Percentiles rank a stretch among this genome's conserved stretches.
These are phyloP conservation scores for Chlamydomonas sp. DNA, from an alignment of 139 green algal species.

Conservation along the genomic window DNA sequence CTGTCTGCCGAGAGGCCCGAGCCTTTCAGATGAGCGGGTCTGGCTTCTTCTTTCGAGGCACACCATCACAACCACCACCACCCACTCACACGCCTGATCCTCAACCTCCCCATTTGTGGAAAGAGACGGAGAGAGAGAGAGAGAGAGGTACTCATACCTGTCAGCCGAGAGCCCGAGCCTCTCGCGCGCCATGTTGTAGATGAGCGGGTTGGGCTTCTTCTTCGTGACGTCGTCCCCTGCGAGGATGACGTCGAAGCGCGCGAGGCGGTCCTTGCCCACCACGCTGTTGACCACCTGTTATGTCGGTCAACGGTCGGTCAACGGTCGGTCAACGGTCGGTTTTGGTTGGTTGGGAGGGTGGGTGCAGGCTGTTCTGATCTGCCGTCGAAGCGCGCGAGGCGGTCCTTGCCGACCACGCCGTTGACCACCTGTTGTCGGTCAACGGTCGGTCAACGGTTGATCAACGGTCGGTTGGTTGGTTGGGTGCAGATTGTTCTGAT, in stretches of 20 bases:
- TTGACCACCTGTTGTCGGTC: slow-evolving; percentile 37
- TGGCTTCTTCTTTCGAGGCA: too few relatives aligned
- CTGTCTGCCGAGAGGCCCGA: too few relatives aligned
- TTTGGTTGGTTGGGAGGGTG: neutral
- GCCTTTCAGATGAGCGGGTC: too few relatives aligned
- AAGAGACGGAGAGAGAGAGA: too few relatives aligned
- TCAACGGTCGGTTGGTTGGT: too few relatives aligned
- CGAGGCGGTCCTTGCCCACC: slow-evolving; percentile 54
- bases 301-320: too few relatives aligned
- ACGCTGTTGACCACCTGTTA: slow-evolving; percentile 41
- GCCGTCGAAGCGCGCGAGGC: slow-evolving; percentile 56
- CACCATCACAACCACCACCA: too few relatives aligned
- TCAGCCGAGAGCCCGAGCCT: slow-evolving; percentile 22
- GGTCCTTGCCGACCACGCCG: slow-evolving; percentile 54
- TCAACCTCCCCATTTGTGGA: too few relatives aligned
- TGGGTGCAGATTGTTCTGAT: neutral
- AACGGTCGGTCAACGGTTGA: too few relatives aligned
- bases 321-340: too few relatives aligned
- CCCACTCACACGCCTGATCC: too few relatives aligned
- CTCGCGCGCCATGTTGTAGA: slow-evolving; percentile 51
- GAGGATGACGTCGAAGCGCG: slow-evolving; percentile 67
- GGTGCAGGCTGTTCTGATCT: slow-evolving; percentile 28
- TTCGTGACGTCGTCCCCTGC: slow-evolving; percentile 65
- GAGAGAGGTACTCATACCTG: too few relatives aligned
- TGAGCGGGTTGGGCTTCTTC: slow-evolving; percentile 66